Evolutionary conservation across 192 early-diverging fungal species (phyloP).

Genomic region (Coemansia javaensis): DNA sequence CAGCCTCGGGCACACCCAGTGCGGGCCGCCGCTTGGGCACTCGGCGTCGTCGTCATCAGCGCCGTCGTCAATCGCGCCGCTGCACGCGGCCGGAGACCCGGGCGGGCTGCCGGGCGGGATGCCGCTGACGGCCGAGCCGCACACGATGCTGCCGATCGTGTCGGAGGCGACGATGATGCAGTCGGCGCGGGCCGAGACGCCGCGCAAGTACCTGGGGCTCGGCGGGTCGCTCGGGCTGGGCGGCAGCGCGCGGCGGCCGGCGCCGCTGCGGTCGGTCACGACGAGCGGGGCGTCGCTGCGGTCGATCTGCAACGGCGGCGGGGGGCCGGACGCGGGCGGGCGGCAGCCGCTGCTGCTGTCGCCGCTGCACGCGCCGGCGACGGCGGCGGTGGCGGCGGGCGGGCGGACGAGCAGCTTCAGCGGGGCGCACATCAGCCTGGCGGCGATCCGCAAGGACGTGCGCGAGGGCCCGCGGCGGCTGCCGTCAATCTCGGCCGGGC

Average conservation of each 20-base stretch:
- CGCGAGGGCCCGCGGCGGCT: conserved; percentile 43
- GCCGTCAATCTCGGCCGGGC: conserved; percentile 41
- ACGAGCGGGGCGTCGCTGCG: too few species aligned
- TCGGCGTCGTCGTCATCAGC: conserved; percentile 34
- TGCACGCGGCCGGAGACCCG: conserved; percentile 1
- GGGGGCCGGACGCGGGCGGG: not conserved
- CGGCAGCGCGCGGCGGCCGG: conserved; percentile 16
- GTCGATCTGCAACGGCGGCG: conserved; percentile 26
- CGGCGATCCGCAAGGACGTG: conserved; percentile 32
- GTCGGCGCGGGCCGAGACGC: conserved; percentile 8
- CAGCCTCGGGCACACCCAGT: not conserved
- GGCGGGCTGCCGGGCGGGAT: not conserved
- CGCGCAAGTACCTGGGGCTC: conserved; percentile 40
- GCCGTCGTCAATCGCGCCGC: conserved; percentile 35
- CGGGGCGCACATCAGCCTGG: conserved; percentile 23
- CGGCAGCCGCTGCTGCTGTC: conserved; percentile 30
- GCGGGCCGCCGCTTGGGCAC: conserved; percentile 10
- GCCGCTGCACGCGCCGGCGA: conserved; percentile 27
- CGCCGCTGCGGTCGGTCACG: conserved; percentile 30
- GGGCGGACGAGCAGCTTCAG: conserved; percentile 7
- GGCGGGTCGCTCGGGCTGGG: conserved; percentile 22
- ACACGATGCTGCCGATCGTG: conserved; percentile 18
- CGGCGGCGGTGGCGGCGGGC: too few species aligned
- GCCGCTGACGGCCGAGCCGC: conserved; percentile 4
- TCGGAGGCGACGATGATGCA: conserved; percentile 30